Base-by-base conservation (phyloP, 208 protist genomes). In the Leishmania turanica region DNA sequence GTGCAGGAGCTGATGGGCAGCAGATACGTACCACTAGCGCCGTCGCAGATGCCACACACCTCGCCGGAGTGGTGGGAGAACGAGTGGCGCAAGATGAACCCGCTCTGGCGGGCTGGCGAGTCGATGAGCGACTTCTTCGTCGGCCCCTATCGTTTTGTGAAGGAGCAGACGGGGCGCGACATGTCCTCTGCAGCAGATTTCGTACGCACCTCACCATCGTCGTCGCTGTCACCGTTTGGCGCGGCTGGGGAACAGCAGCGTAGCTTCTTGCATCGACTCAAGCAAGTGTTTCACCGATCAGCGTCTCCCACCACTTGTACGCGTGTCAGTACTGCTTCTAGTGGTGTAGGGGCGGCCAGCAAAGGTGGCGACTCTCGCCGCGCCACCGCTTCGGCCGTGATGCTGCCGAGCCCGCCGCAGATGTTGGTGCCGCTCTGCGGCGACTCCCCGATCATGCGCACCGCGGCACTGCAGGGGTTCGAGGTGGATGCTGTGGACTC, bases 11-110 rank as follows among this genome's bases (percentile, higher is more conserved):
- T 95, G 82, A 68, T 95, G 42, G 88, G 90, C 69, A 86, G 90
- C 78, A 91, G 91, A 75, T 95, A 92, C 79, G 87, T 92, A 65
- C 87, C 90, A 17, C 58, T 96, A 60, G 83, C 89, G 58, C 82
- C 92, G 5, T 86, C 88, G 37, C 72, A 87, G 54, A 94, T 97
- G 92, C 93, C 90, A 24, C 88, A 73, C 58, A 93, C 87, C 54
- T 97, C 95, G 13, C 86, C 91, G 37, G 79, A 80, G 76, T 98
- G 95, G 95, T 98, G 95, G 93, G 95, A 97, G 87, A 97, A 96
- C 62, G 92, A 96, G 87, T 98, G 95, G 93, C 90, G 92, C 19
- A 96, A 95, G 72, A 91, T 90, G 82, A 96, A 94, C 75, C 83
- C 92, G 21, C 71, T 88, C 17, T 98, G 95, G 95, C 91, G 93